Evolutionary conservation across 371 early-diverging fungal genomes (phyloP), one percentile per base, ranked within the genome.

Genomic region (Mortierella sp.): DNA sequence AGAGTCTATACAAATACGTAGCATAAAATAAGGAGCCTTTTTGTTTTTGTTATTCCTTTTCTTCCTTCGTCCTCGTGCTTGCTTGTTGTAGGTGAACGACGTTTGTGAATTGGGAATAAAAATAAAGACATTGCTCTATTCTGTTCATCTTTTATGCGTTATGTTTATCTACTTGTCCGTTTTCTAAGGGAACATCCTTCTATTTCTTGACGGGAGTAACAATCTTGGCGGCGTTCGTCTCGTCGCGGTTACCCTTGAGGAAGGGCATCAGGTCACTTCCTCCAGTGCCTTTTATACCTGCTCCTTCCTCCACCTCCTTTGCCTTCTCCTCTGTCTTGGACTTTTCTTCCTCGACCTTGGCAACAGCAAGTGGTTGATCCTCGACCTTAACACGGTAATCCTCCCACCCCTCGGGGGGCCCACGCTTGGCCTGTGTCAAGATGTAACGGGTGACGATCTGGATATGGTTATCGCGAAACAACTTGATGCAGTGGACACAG

Each of bases 371-470:
- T n/a, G 41, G 41, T 29, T 41, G 46, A 29, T 43, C 51, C 10
- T 60, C 71, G n/a, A 80, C 75, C 55, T 75, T 60, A 43, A 84
- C 84, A 6, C 84, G 60, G 48, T 77, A 84, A 38, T 84, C 80
- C 49, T 84, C 84, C 84, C 84, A 84, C 0, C 84, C 84, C 60
- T 77, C 78, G 0, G 85, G 85, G n/a, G 94, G 94, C 0, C 94
- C 95, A 72, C 94, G 94, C 76, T 91, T 90, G 6, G 96, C 96
- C 79, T 96, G 98, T n/a, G 92, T 90, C 44, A 98, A 90, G 78
- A 98, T 96, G 81, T 97, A 98, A 18, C 94, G 90, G 1, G 95
- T 94, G n/a, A 97, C 97, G 27, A 98, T 93, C 81, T 95, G 95
- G 65, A 98, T 93, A 80, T 98, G 98, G 48, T 90, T 92, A 82